Evolutionary conservation across 1,284 basidiomycete species (phyloP), one percentile per base, ranked within the genome.

Genomic region (Cryptococcus maquisensis): DNA sequence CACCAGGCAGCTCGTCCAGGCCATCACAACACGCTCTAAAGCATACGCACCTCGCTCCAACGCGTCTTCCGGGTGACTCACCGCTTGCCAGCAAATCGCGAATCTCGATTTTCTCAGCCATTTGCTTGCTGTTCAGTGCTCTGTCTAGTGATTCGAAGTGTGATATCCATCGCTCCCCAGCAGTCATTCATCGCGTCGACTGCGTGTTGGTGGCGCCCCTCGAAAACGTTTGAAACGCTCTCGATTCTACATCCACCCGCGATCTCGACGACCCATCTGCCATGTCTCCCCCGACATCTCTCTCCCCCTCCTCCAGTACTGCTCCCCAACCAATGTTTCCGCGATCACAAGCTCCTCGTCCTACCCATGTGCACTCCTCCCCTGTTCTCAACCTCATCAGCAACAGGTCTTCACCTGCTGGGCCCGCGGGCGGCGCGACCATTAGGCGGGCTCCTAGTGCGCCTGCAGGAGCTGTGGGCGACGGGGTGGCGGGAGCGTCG

Each of bases 261-360:
- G 39, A 40, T 16, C 39, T 40, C 39, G n/a, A 18, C 48, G 36
- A 9, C 47, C 21, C 23, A n/a, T 16, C 23, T 12, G 13, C 37
- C 15, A 60, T 60, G 58, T 53, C 60, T 9, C 51, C 54, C 24
- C 7, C 44, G 9, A 13, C 24, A n/a, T 55, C 45, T 28, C 46
- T 12, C 12, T 48, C 39, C 38, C 37, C 28, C 47, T 36, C 32
- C 39, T 36, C 32, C 39, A 15, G 8, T 24, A 57, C 55, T 12
- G 57, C 62, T n/a, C 53, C 50, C 4, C 42, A 46, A 36, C 54
- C 62, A 7, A 50, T 57, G 20, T 26, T 66, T 15, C 64, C 64
- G 4, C 60, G 64, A 13, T 65, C 64, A 18, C 56, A 57, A 43
- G 54, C 54, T n/a, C 59, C 61, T 15, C 52, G 61, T 28, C 59